Percentiles rank a stretch among this genome's conserved stretches.
phyloP scores from a whole-genome alignment of 1,284 basidiomycete genomes.

The Blastosporella zonata region DNA sequence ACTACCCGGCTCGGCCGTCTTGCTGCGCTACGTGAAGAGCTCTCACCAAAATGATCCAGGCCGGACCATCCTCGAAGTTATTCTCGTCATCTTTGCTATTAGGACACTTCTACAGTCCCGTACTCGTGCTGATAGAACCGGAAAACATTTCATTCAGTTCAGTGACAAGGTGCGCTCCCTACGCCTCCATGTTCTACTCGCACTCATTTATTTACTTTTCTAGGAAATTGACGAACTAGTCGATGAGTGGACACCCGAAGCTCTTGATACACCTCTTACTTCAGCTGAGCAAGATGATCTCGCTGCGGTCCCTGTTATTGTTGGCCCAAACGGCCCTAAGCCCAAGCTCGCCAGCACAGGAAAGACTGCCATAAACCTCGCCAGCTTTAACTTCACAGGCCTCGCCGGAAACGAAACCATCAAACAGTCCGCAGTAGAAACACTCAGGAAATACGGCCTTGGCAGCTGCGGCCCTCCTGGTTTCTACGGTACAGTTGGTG shows the following conservation, averaged over 20 bases:
- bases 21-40: constrained; percentile 88
- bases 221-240: constrained; percentile 98
- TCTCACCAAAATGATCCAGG: constrained; percentile 92
- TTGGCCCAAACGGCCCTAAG: constrained; percentile 81
- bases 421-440: constrained; percentile 83
- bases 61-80: constrained; percentile 86
- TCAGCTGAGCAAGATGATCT: constrained; percentile 69
- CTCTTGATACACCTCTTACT: constrained; percentile 67
- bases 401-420: constrained; percentile 87
- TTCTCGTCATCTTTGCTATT: constrained; percentile 87
- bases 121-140: constrained; percentile 81
- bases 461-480: constrained; percentile 96
- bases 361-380: constrained; percentile 85
- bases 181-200: not conserved
- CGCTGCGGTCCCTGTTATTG: constrained; percentile 72
- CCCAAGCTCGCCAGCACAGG: constrained; percentile 75
- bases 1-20: constrained; percentile 86
- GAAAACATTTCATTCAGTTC: constrained; percentile 91
- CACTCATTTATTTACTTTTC: not conserved
- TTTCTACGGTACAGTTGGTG: constrained; percentile 96
- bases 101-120: constrained; percentile 87
- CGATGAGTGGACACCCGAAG: constrained; percentile 91
- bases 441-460: constrained; percentile 89
- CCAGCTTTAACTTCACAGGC: constrained; percentile 92
- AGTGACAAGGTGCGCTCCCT: constrained; percentile 71